Base-by-base conservation (phyloP, 2,329 filamentous ascomycete genomes). In the Aspergillus persii region DNA sequence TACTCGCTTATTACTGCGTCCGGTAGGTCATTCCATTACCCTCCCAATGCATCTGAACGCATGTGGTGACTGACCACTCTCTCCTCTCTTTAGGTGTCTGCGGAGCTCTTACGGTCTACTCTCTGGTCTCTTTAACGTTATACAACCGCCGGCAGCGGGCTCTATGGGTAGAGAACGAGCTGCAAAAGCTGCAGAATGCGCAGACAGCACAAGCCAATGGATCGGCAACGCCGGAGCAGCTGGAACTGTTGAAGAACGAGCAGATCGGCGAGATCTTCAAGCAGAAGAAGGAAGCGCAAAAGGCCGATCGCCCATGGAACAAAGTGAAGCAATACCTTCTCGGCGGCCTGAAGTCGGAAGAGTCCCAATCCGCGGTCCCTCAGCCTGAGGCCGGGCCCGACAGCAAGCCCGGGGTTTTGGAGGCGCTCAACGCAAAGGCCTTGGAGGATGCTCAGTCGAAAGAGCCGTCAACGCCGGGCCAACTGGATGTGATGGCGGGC, bases 111-210 rank as follows among this genome's bases (percentile, higher is more conserved):
- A 86, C 86, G 41, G 80, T 84, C 44, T 88, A 88, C 71, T 86
- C 87, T 8, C 81, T 88, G 63, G 81, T 84, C 60, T 87, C 88
- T 68, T 84, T 90, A 79, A 80, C 89, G 59, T 74, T 88, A 60
- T 86, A 89, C 76, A 90, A 89, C 73, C 83, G 87, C 57, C 80
- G 83, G 59, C 86, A 88, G 77, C 80, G 83, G 58, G 80, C 80
- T 41, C 84, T 88, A 62, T 90, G 82, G 79, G 81, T 86, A 62
- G 81, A 86, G 68, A 73, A 70, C 51, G 76, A 80, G 66, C 59
- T 80, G 53, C 70, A 75, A 63, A 69, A 67, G 27, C 70, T 80
- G n/a, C 71, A 76, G 44, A 70, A 76, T 15, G 79, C 79, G n/a
- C 72, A 74, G 50, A 64, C 71, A 50, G 78, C 78, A n/a, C 76